Percentiles rank a stretch among this genome's conserved stretches.
Conservation (phyloP, 768 basidiomycete species). For the Roridomyces roridus region DNA sequence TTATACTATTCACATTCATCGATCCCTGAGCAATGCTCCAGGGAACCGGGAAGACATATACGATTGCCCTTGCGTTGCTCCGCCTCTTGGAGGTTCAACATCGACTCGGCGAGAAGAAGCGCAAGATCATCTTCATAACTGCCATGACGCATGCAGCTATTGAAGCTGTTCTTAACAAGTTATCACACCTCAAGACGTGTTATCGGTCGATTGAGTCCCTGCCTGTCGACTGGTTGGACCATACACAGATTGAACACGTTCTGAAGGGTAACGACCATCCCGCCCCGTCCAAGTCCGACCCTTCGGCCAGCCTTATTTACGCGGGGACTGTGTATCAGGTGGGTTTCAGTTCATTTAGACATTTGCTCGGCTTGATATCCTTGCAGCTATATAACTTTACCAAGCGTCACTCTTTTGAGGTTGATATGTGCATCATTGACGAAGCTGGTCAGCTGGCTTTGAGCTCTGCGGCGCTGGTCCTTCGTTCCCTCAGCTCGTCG, state of each 20-base stretch:
- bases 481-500: slow-evolving; percentile 42
- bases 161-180: slow-evolving; percentile 51
- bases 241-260: slow-evolving; percentile 49
- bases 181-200: slow-evolving; percentile 41
- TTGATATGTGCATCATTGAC: slow-evolving; percentile 53
- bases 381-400: slow-evolving; percentile 54
- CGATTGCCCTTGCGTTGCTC: slow-evolving; percentile 51
- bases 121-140: slow-evolving; percentile 52
- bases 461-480: slow-evolving; percentile 50
- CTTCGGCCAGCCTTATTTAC: slow-evolving; percentile 42
- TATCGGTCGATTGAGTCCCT: slow-evolving; percentile 44
- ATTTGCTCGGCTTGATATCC: background rate
- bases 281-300: slow-evolving; percentile 34
- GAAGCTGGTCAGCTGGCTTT: slow-evolving; percentile 59
- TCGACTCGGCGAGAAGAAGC: slow-evolving; percentile 33
- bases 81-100: slow-evolving; percentile 51
- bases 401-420: slow-evolving; percentile 43
- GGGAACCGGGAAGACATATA: slow-evolving; percentile 63
- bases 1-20: background rate
- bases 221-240: slow-evolving; percentile 48
- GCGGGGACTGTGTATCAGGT: slow-evolving; percentile 58
- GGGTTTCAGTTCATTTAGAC: slow-evolving; percentile 5
- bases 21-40: background rate
- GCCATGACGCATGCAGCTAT: slow-evolving; percentile 62
- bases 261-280: slow-evolving; percentile 47